phyloP scores from a whole-genome alignment of 352 stramenopile species.

The Phytophthora capsici region DNA sequence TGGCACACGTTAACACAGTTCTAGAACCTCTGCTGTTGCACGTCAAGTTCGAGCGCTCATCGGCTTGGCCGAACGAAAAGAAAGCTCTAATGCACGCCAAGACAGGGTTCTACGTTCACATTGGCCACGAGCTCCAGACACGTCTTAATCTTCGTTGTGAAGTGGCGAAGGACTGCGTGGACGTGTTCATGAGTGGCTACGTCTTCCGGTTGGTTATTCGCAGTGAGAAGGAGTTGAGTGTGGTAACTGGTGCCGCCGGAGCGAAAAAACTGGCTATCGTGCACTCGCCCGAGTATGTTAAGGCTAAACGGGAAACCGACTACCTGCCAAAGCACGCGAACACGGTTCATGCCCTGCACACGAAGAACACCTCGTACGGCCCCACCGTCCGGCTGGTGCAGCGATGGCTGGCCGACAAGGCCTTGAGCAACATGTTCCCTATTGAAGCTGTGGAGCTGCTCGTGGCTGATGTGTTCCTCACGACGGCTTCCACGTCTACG shows the following conservation, averaged over 20 bases:
- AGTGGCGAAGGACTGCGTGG: slow-evolving; percentile 73
- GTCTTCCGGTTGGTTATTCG: slow-evolving; percentile 85
- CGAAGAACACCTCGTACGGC: slow-evolving; percentile 78
- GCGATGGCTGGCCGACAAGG: slow-evolving; percentile 84
- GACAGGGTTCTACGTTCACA: slow-evolving; percentile 90
- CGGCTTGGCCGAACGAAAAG: slow-evolving; percentile 86
- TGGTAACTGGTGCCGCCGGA: slow-evolving; percentile 64
- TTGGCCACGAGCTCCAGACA: slow-evolving; percentile 82
- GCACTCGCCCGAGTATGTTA: slow-evolving; percentile 68
- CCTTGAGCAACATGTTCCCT: slow-evolving; percentile 68
- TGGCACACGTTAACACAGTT: slow-evolving; percentile 75
- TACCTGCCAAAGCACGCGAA: slow-evolving; percentile 75
- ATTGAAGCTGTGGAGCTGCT: slow-evolving; percentile 84
- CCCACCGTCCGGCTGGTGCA: slow-evolving; percentile 83
- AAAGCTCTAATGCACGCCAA: slow-evolving; percentile 83
- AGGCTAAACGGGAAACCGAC: slow-evolving; percentile 62
- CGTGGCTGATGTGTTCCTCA: slow-evolving; percentile 79
- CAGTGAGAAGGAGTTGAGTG: slow-evolving; percentile 76
- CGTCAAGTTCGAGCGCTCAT: slow-evolving; percentile 86
- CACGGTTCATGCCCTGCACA: slow-evolving; percentile 78
- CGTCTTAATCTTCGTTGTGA: slow-evolving; percentile 69
- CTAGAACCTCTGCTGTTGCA: slow-evolving; percentile 77
- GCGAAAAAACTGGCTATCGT: slow-evolving; percentile 66
- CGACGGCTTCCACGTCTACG: slow-evolving; percentile 45
- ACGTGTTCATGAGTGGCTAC: slow-evolving; percentile 86